Evolutionary conservation across 2,329 filamentous ascomycete species (phyloP), one percentile per base, ranked within the genome.

Genomic region (Helotiales sp.): DNA sequence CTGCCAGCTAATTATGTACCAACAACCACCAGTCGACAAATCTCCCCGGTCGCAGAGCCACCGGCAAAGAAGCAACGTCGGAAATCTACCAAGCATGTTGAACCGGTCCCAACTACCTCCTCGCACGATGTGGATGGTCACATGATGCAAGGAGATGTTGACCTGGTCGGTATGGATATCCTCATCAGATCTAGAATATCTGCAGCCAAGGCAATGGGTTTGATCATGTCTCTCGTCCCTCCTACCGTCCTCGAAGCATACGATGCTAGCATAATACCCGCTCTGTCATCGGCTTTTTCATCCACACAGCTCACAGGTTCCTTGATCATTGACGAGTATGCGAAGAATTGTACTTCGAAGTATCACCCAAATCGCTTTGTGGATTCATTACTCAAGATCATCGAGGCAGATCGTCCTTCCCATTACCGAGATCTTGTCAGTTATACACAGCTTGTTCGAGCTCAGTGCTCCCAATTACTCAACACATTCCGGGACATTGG

Each of bases 141-240:
- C 66, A 97, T 99, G 88, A 92, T 99, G 79, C 90, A 93, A 71
- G 95, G 96, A 52, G 96, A 99, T 68, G 88, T 98, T 47, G 96
- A 99, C 70, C 80, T 99, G 40, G 93, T 99, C 25, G 93, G 95
- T 30, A 84, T 89, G 67, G 95, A 99, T 59, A 87, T 87, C 6
- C 84, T 99, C 73, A 85, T 98, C 50, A 86, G 93, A 60, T 96
- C 93, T 7, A 90, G 93, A 65, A 88, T 96, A n/a, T 89, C 86
- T 58, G 91, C 93, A 12, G 90, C 93, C 19, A 86, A 84, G 69
- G 95, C 95, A 2, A 86, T 99, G 73, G 95, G 93, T 31, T 82
- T 91, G 63, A 81, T 96, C 40, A 90, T 99, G 77, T 85, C 88
- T 15, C 75, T 86, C 34, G 88, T 96, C 71, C 89, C 92, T n/a